Evolutionary conservation across 305 asterid species (phyloP).

Genomic region (Coffea humblotiana): DNA sequence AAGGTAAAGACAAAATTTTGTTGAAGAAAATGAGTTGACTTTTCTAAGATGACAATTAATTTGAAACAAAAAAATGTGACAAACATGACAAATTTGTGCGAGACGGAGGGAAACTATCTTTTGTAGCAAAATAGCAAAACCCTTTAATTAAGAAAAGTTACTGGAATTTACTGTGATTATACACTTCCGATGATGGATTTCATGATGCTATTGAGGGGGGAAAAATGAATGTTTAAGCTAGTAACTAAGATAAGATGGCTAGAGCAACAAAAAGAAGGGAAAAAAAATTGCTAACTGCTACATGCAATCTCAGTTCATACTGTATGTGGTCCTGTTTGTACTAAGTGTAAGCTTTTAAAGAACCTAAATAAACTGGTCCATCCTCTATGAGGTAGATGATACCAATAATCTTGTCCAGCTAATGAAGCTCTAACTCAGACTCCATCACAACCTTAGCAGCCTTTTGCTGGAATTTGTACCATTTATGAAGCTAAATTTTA

Average conservation of each 20-base stretch:
- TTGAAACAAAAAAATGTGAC: no score
- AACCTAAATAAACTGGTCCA: conserved; percentile 62
- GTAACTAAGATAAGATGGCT: neutral
- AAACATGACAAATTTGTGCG: no score
- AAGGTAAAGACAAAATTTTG: no score
- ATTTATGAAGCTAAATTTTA: conserved; percentile 1
- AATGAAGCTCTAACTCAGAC: conserved; percentile 15
- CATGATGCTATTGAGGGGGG: neutral
- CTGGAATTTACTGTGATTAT: neutral
- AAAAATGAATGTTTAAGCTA: neutral
- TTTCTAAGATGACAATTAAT: no score
- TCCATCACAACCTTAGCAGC: conserved; percentile 31
- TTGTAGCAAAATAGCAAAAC: no score
- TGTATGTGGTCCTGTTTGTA: conserved; percentile 60
- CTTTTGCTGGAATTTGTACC: conserved; percentile 9
- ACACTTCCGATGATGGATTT: neutral
- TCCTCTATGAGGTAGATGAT: conserved; percentile 42
- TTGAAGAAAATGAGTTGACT: no score
- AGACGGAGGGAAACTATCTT: no score
- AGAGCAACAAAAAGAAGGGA: neutral
- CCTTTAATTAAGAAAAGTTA: neutral
- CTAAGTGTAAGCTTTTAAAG: conserved; percentile 61
- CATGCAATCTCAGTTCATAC: conserved; percentile 49
- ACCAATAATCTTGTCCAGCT: conserved; percentile 45
- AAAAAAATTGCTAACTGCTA: conserved; percentile 23